These are phyloP conservation scores for Metschnikowia gruessii DNA, from an alignment of 805 yeast species.

Conservation along the genomic window DNA sequence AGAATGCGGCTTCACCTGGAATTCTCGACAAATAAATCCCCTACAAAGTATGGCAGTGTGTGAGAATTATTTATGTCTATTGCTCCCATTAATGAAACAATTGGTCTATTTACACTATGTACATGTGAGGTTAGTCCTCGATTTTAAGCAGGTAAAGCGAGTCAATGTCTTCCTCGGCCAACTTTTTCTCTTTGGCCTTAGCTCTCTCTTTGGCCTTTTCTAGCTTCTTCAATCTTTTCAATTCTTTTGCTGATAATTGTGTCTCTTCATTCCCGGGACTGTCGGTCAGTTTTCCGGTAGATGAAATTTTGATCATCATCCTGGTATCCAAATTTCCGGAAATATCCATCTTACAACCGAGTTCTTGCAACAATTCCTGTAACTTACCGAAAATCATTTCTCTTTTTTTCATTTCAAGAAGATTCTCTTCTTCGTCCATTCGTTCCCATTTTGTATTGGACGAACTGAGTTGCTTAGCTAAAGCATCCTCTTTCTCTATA, in stretches of 20 bases:
- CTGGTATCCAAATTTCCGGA: conserved; percentile 29
- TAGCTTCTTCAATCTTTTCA: conserved; percentile 17
- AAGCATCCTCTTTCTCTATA: conserved; percentile 17
- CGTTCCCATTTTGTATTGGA: conserved; percentile 11
- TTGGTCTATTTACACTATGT: conserved; percentile 5
- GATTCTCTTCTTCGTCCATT: conserved; percentile 18
- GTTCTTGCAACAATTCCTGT: conserved; percentile 28
- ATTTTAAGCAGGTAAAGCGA: conserved; percentile 40
- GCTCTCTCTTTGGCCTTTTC: conserved; percentile 19
- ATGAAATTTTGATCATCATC: conserved; percentile 23
- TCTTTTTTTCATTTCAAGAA: conserved; percentile 26
- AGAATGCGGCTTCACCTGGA: conserved; percentile 18
- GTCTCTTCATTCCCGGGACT: conserved; percentile 5
- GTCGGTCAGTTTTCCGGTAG: conserved; percentile 6
- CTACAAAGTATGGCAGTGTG: conserved; percentile 17
- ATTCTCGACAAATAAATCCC: conserved; percentile 11
- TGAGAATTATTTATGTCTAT: conserved; percentile 15
- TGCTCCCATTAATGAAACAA: conserved; percentile 21
- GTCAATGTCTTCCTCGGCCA: conserved; percentile 37
- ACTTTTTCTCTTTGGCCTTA: conserved; percentile 17
- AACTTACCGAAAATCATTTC: conserved; percentile 29
- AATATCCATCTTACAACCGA: conserved; percentile 26
- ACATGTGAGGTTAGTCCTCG: conserved; percentile 28
- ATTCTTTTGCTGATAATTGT: conserved; percentile 17
- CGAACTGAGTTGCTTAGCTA: conserved; percentile 5